These are phyloP conservation scores for Umbelopsis sp. DNA, from an alignment of 192 early-diverging fungal genomes.

Conservation along the genomic window DNA sequence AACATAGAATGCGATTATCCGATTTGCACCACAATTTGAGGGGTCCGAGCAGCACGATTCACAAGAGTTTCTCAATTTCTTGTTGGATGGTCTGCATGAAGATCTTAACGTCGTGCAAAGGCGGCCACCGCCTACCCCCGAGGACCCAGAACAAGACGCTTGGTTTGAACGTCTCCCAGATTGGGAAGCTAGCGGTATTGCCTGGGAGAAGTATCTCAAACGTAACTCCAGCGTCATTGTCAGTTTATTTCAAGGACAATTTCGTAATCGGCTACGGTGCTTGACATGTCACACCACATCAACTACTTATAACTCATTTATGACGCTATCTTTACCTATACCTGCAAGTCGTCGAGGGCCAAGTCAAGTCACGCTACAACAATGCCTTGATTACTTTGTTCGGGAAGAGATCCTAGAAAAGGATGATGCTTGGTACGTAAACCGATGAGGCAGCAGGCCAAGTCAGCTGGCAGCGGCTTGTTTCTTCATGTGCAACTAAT, in stretches of 20 bases:
- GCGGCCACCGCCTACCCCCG: conserved; percentile 39
- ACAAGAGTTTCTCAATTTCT: conserved; percentile 91
- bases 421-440: conserved; percentile 79
- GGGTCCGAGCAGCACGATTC: conserved; percentile 95
- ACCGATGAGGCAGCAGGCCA: neutral
- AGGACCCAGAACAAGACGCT: conserved; percentile 50
- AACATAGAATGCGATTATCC: conserved; percentile 59
- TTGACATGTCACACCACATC: conserved; percentile 70
- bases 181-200: conserved; percentile 54
- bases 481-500: no score
- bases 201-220: conserved; percentile 76
- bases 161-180: conserved; percentile 72
- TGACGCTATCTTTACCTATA: conserved; percentile 90
- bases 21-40: conserved; percentile 80
- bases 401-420: conserved; percentile 87
- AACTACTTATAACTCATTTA: conserved; percentile 89
- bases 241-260: conserved; percentile 88
- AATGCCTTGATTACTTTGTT: conserved; percentile 87
- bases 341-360: conserved; percentile 53
- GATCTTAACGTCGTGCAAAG: conserved; percentile 72
- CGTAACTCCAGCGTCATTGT: conserved; percentile 85
- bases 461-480: neutral
- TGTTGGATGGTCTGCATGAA: conserved; percentile 92
- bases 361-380: conserved; percentile 66
- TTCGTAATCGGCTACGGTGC: conserved; percentile 69